A percentile compares a stretch with the other conserved stretches of the same genome.
These are phyloP conservation scores for Raffaelea ambrosiae DNA, from an alignment of 2,329 filamentous ascomycete genomes.

Conservation along the genomic window DNA sequence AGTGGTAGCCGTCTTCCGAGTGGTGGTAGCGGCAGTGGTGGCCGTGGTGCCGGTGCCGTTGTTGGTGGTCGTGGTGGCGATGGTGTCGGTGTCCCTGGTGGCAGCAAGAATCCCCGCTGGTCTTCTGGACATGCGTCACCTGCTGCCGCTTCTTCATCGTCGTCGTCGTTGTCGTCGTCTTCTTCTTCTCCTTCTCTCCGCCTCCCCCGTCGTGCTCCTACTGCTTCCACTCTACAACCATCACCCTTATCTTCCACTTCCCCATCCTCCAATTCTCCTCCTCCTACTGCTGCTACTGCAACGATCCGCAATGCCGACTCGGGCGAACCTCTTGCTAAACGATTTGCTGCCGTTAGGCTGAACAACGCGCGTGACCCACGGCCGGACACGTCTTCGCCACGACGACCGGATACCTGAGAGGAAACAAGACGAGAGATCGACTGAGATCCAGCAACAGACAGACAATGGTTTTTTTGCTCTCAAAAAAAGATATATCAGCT, in stretches of 20 bases:
- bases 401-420: not conserved
- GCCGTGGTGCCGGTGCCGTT: not conserved
- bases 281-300: slow-evolving; percentile 13
- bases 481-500: too few relatives aligned
- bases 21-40: not conserved
- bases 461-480: too few relatives aligned
- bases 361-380: slow-evolving; percentile 22
- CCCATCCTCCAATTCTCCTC: slow-evolving; percentile 12
- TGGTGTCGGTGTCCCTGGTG: not conserved
- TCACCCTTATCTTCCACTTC: not conserved
- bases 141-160: too few relatives aligned
- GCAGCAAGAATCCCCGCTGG: not conserved
- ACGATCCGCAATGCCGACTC: slow-evolving; percentile 20
- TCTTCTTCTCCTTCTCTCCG: not conserved
- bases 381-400: not conserved
- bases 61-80: not conserved
- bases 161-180: too few relatives aligned
- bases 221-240: not conserved
- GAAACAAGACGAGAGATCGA: not conserved
- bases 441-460: not conserved
- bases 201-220: not conserved
- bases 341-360: slow-evolving; percentile 58
- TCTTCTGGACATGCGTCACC: too few relatives aligned
- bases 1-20: not conserved
- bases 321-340: slow-evolving; percentile 54